Base-by-base conservation (phyloP, 768 basidiomycete genomes). In the Pulveroboletus sp. region DNA sequence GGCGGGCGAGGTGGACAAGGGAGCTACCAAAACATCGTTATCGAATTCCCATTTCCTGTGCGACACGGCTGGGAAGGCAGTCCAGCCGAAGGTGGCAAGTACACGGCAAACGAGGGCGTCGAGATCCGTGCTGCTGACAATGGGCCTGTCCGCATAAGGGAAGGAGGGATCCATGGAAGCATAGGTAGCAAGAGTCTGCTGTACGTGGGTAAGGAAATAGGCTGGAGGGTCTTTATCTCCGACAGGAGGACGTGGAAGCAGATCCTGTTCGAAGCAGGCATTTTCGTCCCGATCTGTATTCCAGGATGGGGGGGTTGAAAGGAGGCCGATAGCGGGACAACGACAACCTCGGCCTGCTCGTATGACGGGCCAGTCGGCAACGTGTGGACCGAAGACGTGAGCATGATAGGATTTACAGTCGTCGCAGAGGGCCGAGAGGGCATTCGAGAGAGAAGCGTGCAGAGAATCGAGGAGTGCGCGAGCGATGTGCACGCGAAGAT, bases 341-440 rank as follows among this genome's bases (percentile, higher is more conserved):
- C 67, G 66, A 57, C 80, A 82, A 14, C 75, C 70, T 2, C 77
- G 71, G 7, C 63, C 66, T 36, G 59, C 63, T 41, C 68, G 72
- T 47, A 78, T 75, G 47, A 77, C 73, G 39, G 76, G 75, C 80
- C 80, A 82, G 40, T 75, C 70, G 61, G 76, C 79, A 8, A 80
- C 67, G 51, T 76, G 73, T 28, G 68, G 67, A 1, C 80, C 80
- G 53, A 74, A 81, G 24, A 82, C 76, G 50, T 79, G 76, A 18
- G 76, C 62, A 57, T 80, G 74, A 59, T 77, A 81, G 17, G 73
- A 68, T 55, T 71, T 66, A 62, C 78, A 80, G 49, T 80, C 74
- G 31, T 71, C 58, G 57, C 78, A 80, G 54, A 81, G 71, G 39
- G 56, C 49, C 3, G 52, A 32, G 40, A 69, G 61, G 8, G 63